Percentiles rank a stretch among this genome's conserved stretches.
These are phyloP conservation scores for Bruguiera hainesii DNA, from an alignment of 441 rosid species.

Conservation along the genomic window DNA sequence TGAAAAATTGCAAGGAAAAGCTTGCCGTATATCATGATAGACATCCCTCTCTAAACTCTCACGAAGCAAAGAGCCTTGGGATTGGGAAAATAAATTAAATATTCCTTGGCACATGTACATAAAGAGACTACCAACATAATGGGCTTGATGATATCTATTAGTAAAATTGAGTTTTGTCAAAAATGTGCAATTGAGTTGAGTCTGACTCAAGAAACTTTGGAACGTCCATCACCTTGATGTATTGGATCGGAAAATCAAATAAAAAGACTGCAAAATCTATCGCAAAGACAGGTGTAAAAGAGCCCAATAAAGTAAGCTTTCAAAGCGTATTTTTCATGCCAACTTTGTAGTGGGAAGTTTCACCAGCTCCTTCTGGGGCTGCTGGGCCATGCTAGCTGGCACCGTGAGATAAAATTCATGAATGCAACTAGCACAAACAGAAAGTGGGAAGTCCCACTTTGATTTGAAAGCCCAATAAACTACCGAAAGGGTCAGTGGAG, in stretches of 20 bases:
- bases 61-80: background rate
- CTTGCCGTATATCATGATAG: too few relatives aligned
- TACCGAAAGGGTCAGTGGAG: conserved; percentile 31
- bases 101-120: background rate
- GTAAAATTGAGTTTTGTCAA: conserved; percentile 5
- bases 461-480: conserved; percentile 36
- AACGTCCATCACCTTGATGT: conserved; percentile 11
- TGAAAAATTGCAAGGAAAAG: too few relatives aligned
- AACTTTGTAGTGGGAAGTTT: conserved; percentile 26
- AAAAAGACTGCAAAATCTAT: background rate
- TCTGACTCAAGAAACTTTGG: conserved; percentile 32
- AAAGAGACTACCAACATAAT: background rate
- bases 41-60: too few relatives aligned
- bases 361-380: conserved; percentile 30
- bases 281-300: conserved; percentile 10
- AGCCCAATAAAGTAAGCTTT: conserved; percentile 9
- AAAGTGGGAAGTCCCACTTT: conserved; percentile 44
- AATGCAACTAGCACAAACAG: conserved; percentile 32
- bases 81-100: conserved; percentile 2
- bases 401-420: conserved; percentile 28
- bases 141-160: background rate
- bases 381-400: conserved; percentile 49
- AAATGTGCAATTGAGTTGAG: conserved; percentile 23
- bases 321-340: conserved; percentile 11
- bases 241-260: conserved; percentile 14